A percentile compares a stretch with the other conserved stretches of the same genome.
Conservation (phyloP, 116 monocot genomes). For the Trichopus zeylanicus region DNA sequence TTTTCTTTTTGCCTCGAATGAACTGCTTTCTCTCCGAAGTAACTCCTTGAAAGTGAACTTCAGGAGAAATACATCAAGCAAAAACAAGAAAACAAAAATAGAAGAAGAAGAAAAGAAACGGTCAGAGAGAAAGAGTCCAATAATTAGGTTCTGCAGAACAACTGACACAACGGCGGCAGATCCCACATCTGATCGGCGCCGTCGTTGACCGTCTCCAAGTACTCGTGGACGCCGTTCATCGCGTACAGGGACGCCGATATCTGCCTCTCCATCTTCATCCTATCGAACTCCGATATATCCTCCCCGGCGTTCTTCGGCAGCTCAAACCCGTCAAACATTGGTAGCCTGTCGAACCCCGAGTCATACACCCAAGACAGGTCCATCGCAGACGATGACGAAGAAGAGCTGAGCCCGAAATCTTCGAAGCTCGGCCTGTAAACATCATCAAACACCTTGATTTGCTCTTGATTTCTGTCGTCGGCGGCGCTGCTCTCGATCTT, state of each 20-base stretch:
- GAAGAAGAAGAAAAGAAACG: background rate
- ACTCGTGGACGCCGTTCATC: slow-evolving; percentile 65
- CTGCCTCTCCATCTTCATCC: slow-evolving; percentile 62
- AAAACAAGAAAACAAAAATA: background rate
- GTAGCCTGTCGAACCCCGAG: slow-evolving; percentile 19
- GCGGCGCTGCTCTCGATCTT: too few relatives aligned
- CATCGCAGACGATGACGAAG: slow-evolving; percentile 4
- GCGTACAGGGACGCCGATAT: slow-evolving; percentile 54
- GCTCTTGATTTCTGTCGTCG: too few relatives aligned
- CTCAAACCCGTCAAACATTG: slow-evolving; percentile 23
- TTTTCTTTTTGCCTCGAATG: too few relatives aligned
- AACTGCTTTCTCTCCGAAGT: too few relatives aligned
- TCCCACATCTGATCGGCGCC: slow-evolving; percentile 47
- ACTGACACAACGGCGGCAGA: slow-evolving; percentile 44
- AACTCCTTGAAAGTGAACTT: too few relatives aligned
- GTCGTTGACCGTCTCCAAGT: slow-evolving; percentile 42
- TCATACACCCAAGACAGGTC: slow-evolving; percentile 33
- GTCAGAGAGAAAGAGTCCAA: background rate
- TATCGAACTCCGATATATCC: slow-evolving; percentile 42
- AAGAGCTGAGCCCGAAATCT: slow-evolving; percentile 3
- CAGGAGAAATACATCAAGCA: background rate
- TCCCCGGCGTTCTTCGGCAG: background rate
- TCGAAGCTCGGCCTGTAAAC: slow-evolving; percentile 37
- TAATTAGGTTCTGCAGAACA: slow-evolving; percentile 16
- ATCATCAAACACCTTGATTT: slow-evolving; percentile 9